Percentiles rank a stretch among this genome's conserved stretches.
These are phyloP conservation scores for Paspalum vaginatum DNA, from an alignment of 176 grass and related monocot species.

Conservation along the genomic window DNA sequence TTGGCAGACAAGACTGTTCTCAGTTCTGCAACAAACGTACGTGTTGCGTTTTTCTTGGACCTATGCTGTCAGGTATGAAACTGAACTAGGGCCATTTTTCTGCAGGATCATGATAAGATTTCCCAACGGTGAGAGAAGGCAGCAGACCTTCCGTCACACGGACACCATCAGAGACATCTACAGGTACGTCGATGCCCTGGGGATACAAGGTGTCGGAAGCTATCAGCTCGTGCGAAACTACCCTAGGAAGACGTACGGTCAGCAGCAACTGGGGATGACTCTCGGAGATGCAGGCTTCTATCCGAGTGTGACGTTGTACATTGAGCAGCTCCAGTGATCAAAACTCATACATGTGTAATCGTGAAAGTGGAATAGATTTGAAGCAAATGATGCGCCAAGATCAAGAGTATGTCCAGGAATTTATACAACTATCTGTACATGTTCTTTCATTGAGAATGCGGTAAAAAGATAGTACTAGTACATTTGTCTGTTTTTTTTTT, in stretches of 20 bases:
- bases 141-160: constrained; percentile 49
- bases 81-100: neutral
- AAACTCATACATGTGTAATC: constrained; percentile 5
- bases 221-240: constrained; percentile 61
- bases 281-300: constrained; percentile 69
- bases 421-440: neutral
- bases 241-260: constrained; percentile 64
- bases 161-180: constrained; percentile 67
- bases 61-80: neutral
- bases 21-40: neutral
- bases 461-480: too few relatives aligned
- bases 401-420: neutral
- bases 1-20: neutral
- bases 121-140: constrained; percentile 65
- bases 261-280: constrained; percentile 59
- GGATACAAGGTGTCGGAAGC: constrained; percentile 53
- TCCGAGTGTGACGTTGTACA: constrained; percentile 65
- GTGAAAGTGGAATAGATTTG: neutral
- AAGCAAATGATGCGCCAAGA: neutral
- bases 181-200: constrained; percentile 48
- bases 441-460: neutral
- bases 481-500: too few relatives aligned
- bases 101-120: constrained; percentile 83
- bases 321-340: constrained; percentile 59
- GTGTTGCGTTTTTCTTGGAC: neutral